These are phyloP conservation scores for Combretum micranthum DNA, from an alignment of 345 rosid genomes.

Conservation along the genomic window DNA sequence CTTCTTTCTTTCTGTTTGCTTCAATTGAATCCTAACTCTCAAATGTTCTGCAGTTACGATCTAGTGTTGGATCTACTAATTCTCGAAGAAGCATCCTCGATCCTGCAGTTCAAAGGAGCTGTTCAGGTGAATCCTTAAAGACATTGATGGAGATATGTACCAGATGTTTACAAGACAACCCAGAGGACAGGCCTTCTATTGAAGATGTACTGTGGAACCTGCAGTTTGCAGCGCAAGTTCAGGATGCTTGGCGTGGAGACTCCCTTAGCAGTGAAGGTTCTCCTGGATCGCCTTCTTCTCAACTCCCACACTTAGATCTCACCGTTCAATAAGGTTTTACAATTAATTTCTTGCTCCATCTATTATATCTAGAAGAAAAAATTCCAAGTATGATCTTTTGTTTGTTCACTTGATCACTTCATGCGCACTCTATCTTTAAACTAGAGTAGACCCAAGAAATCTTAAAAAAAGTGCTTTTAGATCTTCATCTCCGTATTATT, in stretches of 20 bases:
- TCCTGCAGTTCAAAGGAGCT: constrained; percentile 44
- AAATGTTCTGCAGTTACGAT: constrained; percentile 45
- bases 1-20: too few relatives aligned
- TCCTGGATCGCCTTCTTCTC: constrained; percentile 36
- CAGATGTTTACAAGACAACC: constrained; percentile 60
- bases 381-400: not conserved
- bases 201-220: constrained; percentile 95
- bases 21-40: too few relatives aligned
- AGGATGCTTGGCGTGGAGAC: constrained; percentile 48
- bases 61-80: constrained; percentile 36
- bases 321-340: constrained; percentile 8
- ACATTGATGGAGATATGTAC: constrained; percentile 74
- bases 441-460: too few relatives aligned
- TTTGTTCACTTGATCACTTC: too few relatives aligned
- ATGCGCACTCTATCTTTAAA: too few relatives aligned
- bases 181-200: constrained; percentile 62
- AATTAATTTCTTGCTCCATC: not conserved
- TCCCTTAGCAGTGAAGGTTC: constrained; percentile 71
- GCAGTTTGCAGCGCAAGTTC: constrained; percentile 92
- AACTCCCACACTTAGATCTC: constrained; percentile 15
- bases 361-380: not conserved
- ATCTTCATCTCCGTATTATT: too few relatives aligned
- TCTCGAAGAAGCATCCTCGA: constrained; percentile 56
- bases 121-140: constrained; percentile 70
- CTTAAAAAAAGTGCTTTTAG: too few relatives aligned